These are phyloP conservation scores for Exophiala mesophila DNA, from an alignment of 2,329 filamentous ascomycete species.

Conservation along the genomic window DNA sequence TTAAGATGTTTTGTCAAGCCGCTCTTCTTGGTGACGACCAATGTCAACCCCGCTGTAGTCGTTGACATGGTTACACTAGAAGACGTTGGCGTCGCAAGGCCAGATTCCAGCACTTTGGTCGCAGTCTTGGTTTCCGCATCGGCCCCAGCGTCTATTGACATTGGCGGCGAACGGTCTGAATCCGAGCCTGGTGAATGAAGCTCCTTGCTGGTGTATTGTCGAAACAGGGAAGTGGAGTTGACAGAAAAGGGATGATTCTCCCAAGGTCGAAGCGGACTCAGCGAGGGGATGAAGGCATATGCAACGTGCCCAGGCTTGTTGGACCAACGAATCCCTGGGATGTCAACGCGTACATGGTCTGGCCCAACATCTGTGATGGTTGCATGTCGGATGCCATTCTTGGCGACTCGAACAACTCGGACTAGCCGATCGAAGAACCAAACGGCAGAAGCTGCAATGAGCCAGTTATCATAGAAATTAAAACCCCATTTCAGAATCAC, in stretches of 20 bases:
- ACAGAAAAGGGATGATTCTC: slow-evolving; percentile 51
- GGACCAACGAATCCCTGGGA: slow-evolving; percentile 37
- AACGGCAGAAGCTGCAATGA: slow-evolving; percentile 39
- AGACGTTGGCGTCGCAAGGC: not conserved
- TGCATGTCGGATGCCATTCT: slow-evolving; percentile 36
- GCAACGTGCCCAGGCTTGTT: slow-evolving; percentile 34
- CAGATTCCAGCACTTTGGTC: too few species aligned
- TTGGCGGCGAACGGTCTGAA: too few species aligned
- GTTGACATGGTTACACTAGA: not conserved
- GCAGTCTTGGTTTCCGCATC: not conserved
- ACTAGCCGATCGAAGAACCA: slow-evolving; percentile 45
- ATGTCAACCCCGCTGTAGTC: not conserved
- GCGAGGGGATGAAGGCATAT: slow-evolving; percentile 49
- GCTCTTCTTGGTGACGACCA: not conserved
- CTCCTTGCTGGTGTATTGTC: not conserved
- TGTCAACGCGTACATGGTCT: slow-evolving; percentile 39
- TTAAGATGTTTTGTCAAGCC: not conserved
- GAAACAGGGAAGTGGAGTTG: not conserved
- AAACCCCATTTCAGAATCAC: slow-evolving; percentile 36
- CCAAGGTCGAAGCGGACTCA: slow-evolving; percentile 41
- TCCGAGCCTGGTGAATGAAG: too few species aligned
- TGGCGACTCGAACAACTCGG: slow-evolving; percentile 37
- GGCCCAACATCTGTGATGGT: slow-evolving; percentile 35
- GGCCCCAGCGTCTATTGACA: not conserved
- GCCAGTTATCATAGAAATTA: slow-evolving; percentile 44